Evolutionary conservation across 495 filamentous ascomycete genomes (phyloP).

Genomic region (Xylaria nigripes): DNA sequence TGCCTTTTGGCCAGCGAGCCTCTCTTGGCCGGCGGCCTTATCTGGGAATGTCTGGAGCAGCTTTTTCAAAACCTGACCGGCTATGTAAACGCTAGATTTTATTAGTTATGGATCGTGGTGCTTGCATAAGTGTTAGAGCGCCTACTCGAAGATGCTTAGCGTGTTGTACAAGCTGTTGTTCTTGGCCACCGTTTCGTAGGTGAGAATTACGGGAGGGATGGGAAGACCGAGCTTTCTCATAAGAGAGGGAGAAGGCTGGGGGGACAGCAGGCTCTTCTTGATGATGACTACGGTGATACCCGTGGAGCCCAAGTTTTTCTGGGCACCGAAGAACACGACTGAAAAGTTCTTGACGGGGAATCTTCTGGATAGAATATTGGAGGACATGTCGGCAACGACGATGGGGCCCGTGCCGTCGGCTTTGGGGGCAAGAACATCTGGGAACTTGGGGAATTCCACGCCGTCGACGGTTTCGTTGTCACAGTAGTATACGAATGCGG

Average conservation of each 20-base stretch:
- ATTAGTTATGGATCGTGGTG: conserved; percentile 3
- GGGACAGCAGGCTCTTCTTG: conserved; percentile 58
- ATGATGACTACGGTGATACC: conserved; percentile 73
- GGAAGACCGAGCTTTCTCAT: conserved; percentile 58
- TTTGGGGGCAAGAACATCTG: conserved; percentile 36
- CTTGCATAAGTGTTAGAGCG: not conserved
- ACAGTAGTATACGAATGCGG: conserved; percentile 69
- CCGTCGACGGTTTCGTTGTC: conserved; percentile 74
- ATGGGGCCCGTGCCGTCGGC: conserved; percentile 24
- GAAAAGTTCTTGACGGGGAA: conserved; percentile 56
- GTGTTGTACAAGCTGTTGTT: conserved; percentile 80
- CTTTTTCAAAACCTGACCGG: conserved; percentile 59
- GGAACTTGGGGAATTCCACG: conserved; percentile 30
- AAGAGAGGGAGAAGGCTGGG: conserved; percentile 42
- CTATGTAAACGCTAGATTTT: conserved; percentile 55
- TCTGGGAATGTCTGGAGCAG: conserved; percentile 45
- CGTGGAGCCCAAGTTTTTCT: conserved; percentile 74
- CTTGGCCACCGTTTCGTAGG: conserved; percentile 62
- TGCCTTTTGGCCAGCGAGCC: conserved; percentile 54
- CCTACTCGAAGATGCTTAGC: conserved; percentile 64
- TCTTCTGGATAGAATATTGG: conserved; percentile 49
- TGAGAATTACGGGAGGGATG: conserved; percentile 57
- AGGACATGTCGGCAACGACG: conserved; percentile 69
- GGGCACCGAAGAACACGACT: conserved; percentile 61
- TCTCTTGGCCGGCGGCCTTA: conserved; percentile 55